phyloP scores from a whole-genome alignment of 1,284 basidiomycete species.

The Pseudozyma pruni region DNA sequence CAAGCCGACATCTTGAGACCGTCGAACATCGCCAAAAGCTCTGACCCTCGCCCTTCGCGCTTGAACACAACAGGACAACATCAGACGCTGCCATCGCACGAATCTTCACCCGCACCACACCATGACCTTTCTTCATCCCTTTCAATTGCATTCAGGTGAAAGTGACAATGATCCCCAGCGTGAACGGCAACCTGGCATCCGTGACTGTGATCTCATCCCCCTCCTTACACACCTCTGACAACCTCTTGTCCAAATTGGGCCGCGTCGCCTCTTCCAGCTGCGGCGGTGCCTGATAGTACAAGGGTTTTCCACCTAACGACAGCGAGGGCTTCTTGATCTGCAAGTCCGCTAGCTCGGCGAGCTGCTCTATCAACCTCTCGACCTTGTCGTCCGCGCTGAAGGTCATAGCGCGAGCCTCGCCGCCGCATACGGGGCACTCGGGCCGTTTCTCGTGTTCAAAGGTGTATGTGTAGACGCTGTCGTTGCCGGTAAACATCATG shows the following conservation, averaged over 20 bases:
- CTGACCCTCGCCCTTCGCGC: background rate
- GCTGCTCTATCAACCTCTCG: conserved; percentile 49
- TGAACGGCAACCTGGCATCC: conserved; percentile 84
- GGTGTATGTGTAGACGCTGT: conserved; percentile 95
- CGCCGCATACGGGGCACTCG: conserved; percentile 97
- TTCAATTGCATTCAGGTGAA: conserved; percentile 9
- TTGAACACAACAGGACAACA: conserved; percentile 9
- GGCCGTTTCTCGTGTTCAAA: conserved; percentile 92
- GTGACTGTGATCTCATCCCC: conserved; percentile 87
- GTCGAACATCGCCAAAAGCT: background rate
- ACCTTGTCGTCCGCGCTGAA: conserved; percentile 33
- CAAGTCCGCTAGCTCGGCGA: conserved; percentile 58
- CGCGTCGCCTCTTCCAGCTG: conserved; percentile 87
- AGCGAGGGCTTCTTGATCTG: conserved; percentile 58
- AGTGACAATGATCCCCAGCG: conserved; percentile 26
- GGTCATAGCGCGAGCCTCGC: conserved; percentile 71
- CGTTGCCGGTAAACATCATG: conserved; percentile 89
- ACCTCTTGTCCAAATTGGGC: conserved; percentile 84
- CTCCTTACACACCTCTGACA: conserved; percentile 80
- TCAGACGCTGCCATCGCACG: conserved; percentile 12
- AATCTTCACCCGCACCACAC: conserved; percentile 4
- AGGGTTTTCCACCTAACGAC: conserved; percentile 71
- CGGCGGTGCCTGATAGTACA: conserved; percentile 92
- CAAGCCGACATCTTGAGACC: too few species aligned
- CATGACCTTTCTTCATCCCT: background rate